phyloP scores from a whole-genome alignment of 176 grass and related monocot genomes.

The Coix lacrymajobi region DNA sequence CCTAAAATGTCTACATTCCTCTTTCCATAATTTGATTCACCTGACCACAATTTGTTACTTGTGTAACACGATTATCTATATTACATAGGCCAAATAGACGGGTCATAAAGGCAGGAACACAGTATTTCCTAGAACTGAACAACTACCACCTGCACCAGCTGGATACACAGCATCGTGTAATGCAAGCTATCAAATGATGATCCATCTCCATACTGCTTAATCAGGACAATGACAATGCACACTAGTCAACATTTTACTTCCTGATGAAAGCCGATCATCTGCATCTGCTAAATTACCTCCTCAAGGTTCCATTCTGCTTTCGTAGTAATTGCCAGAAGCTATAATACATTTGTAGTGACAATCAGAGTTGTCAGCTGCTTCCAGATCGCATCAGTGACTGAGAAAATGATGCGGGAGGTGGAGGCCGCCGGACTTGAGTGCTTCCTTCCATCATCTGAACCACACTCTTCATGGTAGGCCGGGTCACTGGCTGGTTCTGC shows the following conservation, averaged over 20 bases:
- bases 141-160: background rate
- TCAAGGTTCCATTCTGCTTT: background rate
- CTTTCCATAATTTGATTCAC: background rate
- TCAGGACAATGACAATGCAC: background rate
- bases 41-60: background rate
- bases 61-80: background rate
- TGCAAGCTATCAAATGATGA: background rate
- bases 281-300: background rate
- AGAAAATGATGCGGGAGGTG: conserved; percentile 17
- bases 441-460: conserved; percentile 51
- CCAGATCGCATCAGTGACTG: background rate
- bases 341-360: background rate
- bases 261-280: background rate
- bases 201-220: background rate
- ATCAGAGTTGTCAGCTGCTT: background rate
- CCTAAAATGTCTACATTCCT: too few species aligned
- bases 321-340: too few species aligned
- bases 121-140: background rate
- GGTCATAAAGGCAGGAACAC: background rate
- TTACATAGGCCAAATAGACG: background rate
- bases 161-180: background rate
- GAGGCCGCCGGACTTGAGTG: conserved; percentile 30
- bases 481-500: conserved; percentile 36
- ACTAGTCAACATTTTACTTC: background rate
- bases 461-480: conserved; percentile 37